phyloP scores from a whole-genome alignment of 257 asterid genomes.

The Anisodus acutangulus region DNA sequence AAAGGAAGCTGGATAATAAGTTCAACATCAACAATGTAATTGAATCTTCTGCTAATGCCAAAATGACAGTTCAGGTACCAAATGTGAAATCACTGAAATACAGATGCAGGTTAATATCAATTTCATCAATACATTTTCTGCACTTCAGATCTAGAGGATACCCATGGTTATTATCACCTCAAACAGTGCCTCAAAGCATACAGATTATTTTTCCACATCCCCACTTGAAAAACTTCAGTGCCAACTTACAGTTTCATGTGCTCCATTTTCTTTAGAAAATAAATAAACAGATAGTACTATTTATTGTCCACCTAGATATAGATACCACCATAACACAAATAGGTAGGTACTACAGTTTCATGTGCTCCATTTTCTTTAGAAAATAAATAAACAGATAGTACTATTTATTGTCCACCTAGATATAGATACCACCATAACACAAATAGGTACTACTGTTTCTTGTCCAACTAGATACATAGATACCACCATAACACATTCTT shows the following conservation, averaged over 20 bases:
- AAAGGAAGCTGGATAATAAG: not conserved
- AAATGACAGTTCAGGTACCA: not conserved
- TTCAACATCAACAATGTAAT: not conserved
- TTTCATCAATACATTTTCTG: not conserved
- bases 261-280: conserved; percentile 4
- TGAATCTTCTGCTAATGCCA: not conserved
- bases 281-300: not conserved
- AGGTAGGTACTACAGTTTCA: not conserved
- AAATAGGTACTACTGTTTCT: not conserved
- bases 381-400: not conserved
- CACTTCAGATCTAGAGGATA: conserved; percentile 6
- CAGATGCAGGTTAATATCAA: conserved; percentile 17
- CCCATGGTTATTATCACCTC: not conserved
- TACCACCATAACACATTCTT: not conserved
- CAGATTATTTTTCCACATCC: not conserved
- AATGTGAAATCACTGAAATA: not conserved
- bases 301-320: not conserved
- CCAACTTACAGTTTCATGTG: not conserved
- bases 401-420: not conserved
- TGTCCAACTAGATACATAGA: not conserved
- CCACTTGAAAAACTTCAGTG: conserved; percentile 10
- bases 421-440: not conserved
- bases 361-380: not conserved
- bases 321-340: not conserved
- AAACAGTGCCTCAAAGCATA: not conserved